Conservation (phyloP, 2,329 filamentous ascomycete species). For the Hysterium pulicare region DNA sequence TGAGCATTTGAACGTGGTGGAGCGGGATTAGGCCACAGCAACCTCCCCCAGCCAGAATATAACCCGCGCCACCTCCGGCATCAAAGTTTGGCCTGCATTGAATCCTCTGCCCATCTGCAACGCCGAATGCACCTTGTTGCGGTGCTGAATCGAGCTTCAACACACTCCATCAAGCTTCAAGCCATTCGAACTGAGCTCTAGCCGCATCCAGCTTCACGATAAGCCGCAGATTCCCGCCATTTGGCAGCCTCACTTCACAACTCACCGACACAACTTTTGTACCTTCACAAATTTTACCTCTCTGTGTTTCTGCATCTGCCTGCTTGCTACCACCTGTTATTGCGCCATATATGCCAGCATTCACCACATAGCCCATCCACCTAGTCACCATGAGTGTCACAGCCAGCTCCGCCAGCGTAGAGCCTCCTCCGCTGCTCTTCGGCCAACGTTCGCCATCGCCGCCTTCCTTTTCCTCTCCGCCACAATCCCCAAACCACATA, state of each 20-base stretch:
- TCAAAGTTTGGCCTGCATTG: not conserved
- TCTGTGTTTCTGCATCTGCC: not conserved
- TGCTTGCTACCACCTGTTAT: not conserved
- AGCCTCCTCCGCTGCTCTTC: conserved; percentile 37
- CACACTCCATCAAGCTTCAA: conserved; percentile 1
- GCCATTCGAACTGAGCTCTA: conserved; percentile 3
- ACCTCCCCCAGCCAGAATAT: not conserved
- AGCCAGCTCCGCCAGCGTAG: conserved; percentile 25
- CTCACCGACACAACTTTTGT: conserved; percentile 1
- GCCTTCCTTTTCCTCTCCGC: conserved; percentile 29
- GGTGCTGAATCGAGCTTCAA: too few relatives aligned
- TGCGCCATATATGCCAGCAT: conserved; percentile 12
- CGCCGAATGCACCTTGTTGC: too few relatives aligned
- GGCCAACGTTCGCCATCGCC: conserved; percentile 29
- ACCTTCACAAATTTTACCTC: not conserved
- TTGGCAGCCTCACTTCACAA: conserved; percentile 1
- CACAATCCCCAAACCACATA: conserved; percentile 27
- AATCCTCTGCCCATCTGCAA: too few relatives aligned
- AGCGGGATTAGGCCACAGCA: conserved; percentile 2
- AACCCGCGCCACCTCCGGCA: conserved; percentile 6
- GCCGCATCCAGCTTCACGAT: conserved; percentile 5
- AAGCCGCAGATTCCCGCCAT: conserved; percentile 5
- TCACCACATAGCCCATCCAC: conserved; percentile 5
- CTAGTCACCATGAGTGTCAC: conserved; percentile 37
- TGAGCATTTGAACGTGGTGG: not conserved